Evolutionary conservation across 2,329 filamentous ascomycete genomes (phyloP).

Genomic region (Microascus cirrosus): DNA sequence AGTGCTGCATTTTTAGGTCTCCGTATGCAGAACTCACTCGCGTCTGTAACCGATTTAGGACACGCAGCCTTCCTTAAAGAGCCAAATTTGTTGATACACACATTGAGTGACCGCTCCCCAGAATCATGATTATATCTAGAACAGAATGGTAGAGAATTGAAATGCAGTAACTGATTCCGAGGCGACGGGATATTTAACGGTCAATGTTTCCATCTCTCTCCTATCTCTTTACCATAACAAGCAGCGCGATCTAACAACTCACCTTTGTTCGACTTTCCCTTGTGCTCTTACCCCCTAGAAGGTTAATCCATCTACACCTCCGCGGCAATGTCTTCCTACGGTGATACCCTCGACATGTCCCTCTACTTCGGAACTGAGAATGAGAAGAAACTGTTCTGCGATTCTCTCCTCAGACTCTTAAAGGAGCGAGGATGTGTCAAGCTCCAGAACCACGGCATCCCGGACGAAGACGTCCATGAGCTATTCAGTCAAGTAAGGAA

Average conservation of each 20-base stretch:
- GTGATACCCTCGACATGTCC: background rate
- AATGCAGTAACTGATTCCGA: background rate
- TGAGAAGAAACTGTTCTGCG: background rate
- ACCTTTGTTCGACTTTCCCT: background rate
- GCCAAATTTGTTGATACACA: background rate
- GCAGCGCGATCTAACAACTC: background rate
- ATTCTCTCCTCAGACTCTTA: background rate
- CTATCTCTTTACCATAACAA: background rate
- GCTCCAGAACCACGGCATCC: background rate
- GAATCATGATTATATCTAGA: background rate
- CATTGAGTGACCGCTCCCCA: background rate
- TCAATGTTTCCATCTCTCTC: background rate
- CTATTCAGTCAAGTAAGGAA: background rate
- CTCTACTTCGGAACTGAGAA: background rate
- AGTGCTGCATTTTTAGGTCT: background rate
- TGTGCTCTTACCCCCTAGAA: background rate
- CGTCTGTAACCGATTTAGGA: background rate
- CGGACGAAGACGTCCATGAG: background rate
- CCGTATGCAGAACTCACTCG: background rate
- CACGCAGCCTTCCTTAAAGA: background rate
- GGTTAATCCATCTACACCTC: background rate
- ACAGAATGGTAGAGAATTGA: background rate
- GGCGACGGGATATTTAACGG: background rate
- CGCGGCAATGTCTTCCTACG: background rate
- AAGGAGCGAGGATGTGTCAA: background rate